phyloP scores from a whole-genome alignment of 257 asterid genomes.

The Asclepias syriaca region DNA sequence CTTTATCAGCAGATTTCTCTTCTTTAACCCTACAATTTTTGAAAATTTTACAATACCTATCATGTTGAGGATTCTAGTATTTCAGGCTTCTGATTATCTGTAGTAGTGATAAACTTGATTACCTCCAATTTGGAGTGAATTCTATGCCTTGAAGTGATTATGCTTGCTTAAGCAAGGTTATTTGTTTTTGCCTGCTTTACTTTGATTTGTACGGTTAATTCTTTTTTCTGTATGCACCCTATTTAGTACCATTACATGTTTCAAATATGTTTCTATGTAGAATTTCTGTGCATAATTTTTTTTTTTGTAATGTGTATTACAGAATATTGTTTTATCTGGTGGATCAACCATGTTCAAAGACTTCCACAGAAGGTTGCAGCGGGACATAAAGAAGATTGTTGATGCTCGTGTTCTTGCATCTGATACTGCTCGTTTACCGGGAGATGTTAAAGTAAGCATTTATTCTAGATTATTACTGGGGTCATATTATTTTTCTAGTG shows the following conservation, averaged over 20 bases:
- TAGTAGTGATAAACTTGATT: not conserved
- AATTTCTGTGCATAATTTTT: constrained; percentile 4
- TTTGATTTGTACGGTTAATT: not conserved
- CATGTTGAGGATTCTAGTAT: not conserved
- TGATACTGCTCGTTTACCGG: constrained; percentile 54
- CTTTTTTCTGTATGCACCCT: not conserved
- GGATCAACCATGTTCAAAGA: constrained; percentile 98
- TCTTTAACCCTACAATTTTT: not conserved
- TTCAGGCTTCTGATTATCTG: not conserved
- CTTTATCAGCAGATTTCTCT: not conserved
- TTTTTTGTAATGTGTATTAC: constrained; percentile 21
- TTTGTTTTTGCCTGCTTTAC: not conserved
- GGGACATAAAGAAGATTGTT: constrained; percentile 82
- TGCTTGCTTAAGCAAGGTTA: not conserved
- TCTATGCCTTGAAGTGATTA: not conserved
- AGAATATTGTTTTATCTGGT: constrained; percentile 92
- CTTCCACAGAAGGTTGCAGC: constrained; percentile 78
- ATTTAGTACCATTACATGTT: not conserved
- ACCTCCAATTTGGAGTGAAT: not conserved
- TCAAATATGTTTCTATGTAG: not conserved
- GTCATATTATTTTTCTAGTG: not conserved
- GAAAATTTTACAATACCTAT: not conserved
- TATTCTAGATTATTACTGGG: not conserved
- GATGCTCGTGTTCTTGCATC: constrained; percentile 79
- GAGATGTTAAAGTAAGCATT: constrained; percentile 52